These are phyloP conservation scores for Schwanniomyces occidentalis DNA, from an alignment of 805 yeast genomes.

Conservation along the genomic window DNA sequence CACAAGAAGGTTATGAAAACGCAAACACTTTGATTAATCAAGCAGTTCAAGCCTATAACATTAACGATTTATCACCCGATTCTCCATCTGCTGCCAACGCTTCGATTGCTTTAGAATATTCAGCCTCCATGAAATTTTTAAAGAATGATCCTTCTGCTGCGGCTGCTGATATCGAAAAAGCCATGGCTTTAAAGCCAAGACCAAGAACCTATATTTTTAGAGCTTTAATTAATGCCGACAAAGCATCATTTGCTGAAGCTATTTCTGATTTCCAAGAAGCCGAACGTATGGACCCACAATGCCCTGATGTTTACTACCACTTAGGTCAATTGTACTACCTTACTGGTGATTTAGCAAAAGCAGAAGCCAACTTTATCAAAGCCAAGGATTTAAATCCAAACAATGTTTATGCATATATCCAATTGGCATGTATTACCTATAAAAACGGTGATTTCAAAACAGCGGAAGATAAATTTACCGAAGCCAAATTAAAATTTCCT, in stretches of 20 bases:
- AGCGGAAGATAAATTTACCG: conserved; percentile 66
- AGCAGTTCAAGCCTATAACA: conserved; percentile 52
- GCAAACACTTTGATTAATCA: conserved; percentile 61
- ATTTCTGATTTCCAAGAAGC: conserved; percentile 70
- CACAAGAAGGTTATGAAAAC: conserved; percentile 58
- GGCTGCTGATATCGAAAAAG: conserved; percentile 58
- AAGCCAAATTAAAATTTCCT: conserved; percentile 75
- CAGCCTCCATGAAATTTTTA: conserved; percentile 81
- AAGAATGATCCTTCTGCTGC: conserved; percentile 71
- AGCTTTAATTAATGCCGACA: conserved; percentile 83
- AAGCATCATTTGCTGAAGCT: conserved; percentile 61
- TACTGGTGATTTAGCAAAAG: conserved; percentile 69
- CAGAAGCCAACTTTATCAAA: conserved; percentile 71
- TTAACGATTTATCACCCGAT: conserved; percentile 29
- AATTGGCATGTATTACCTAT: conserved; percentile 88
- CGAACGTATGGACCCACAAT: conserved; percentile 60
- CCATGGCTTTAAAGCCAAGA: conserved; percentile 70
- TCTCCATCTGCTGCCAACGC: conserved; percentile 45
- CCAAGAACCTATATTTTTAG: conserved; percentile 79
- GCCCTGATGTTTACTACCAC: conserved; percentile 88
- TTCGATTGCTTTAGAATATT: conserved; percentile 77
- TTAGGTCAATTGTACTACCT: conserved; percentile 89
- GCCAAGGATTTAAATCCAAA: conserved; percentile 72
- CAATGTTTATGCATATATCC: conserved; percentile 85
- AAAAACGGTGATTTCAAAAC: conserved; percentile 63